Conservation (phyloP, 768 basidiomycete genomes). For the Podaxis pistillaris region DNA sequence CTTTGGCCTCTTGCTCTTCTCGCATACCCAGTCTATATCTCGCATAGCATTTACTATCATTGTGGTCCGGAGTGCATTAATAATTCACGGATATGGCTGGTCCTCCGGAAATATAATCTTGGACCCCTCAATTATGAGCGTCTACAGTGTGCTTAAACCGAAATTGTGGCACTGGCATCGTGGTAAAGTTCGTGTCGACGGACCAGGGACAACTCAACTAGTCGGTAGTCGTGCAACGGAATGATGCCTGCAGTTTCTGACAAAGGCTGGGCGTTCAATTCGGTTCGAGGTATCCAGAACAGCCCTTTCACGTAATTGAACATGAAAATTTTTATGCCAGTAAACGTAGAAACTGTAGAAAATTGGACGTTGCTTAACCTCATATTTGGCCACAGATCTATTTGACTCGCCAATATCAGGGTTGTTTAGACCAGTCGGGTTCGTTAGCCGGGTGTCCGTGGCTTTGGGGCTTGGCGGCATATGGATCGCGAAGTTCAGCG, state of each 20-base stretch:
- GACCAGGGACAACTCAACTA: not conserved
- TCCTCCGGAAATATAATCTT: not conserved
- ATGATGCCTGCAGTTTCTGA: conserved; percentile 13
- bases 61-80: conserved; percentile 12
- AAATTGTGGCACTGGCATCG: not conserved
- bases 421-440: not conserved
- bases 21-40: conserved; percentile 27
- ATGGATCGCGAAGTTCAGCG: not conserved
- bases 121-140: not conserved
- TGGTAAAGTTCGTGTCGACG: not conserved
- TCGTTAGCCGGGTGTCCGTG: not conserved
- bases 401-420: conserved; percentile 1
- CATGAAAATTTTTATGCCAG: conserved; percentile 7
- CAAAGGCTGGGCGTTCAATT: not conserved
- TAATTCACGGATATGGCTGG: not conserved
- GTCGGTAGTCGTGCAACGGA: not conserved
- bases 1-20: conserved; percentile 16
- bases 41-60: conserved; percentile 20
- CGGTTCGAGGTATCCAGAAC: not conserved
- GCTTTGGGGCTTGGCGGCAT: not conserved
- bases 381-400: not conserved
- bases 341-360: not conserved
- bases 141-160: not conserved
- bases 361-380: not conserved
- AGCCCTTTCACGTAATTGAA: conserved; percentile 5